phyloP scores from a whole-genome alignment of 495 filamentous ascomycete species.

The Astrocystis sublimbata region DNA sequence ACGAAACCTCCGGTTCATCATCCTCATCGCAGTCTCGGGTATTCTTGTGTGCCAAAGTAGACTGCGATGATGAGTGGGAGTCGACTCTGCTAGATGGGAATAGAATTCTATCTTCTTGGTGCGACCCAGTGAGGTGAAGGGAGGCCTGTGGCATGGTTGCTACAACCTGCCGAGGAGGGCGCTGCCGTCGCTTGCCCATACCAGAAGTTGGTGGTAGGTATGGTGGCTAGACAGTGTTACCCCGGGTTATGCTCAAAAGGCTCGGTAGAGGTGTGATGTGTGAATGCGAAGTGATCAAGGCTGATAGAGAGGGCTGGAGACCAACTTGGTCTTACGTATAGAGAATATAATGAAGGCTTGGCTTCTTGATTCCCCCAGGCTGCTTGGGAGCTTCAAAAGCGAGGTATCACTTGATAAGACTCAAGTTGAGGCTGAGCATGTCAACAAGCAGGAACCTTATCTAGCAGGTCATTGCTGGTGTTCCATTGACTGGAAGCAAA shows the following conservation, averaged over 20 bases:
- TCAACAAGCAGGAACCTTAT: too few relatives aligned
- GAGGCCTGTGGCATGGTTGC: not conserved
- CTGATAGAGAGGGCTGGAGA: too few relatives aligned
- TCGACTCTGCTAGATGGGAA: not conserved
- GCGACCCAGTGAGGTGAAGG: not conserved
- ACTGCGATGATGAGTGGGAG: not conserved
- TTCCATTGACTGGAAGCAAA: too few relatives aligned
- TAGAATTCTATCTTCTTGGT: not conserved
- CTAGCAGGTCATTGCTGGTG: too few relatives aligned
- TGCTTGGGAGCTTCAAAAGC: too few relatives aligned
- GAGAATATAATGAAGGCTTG: too few relatives aligned
- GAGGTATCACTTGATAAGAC: too few relatives aligned
- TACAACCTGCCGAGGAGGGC: not conserved
- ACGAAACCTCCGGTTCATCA: not conserved
- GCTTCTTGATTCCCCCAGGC: too few relatives aligned
- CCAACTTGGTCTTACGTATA: too few relatives aligned
- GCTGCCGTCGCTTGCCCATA: not conserved
- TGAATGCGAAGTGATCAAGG: too few relatives aligned
- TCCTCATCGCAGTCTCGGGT: not conserved
- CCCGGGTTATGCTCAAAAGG: not conserved
- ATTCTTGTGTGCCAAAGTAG: not conserved
- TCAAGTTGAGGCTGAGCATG: too few relatives aligned
- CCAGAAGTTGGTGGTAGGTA: not conserved
- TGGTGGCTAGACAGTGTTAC: not conserved
- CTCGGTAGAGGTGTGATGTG: not conserved